Base-by-base conservation (phyloP, 192 early-diverging fungal genomes). In the Coemansia sp. region DNA sequence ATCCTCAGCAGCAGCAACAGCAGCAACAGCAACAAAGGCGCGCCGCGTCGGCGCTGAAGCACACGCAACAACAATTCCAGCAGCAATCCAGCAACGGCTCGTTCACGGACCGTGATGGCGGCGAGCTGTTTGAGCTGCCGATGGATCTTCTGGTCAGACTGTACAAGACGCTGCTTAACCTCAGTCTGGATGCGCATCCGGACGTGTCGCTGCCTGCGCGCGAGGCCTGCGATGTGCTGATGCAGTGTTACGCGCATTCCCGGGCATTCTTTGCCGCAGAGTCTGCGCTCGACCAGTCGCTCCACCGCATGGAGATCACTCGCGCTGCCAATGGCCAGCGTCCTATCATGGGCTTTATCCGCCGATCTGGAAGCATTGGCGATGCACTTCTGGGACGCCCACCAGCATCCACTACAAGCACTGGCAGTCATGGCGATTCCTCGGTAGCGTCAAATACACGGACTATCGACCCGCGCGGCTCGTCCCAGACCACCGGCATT, bases 151-250 rank as follows among this genome's bases (percentile, higher is more conserved):
- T 82, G 68, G 73, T 65, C 75, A 87, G 32, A 87, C 85, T 96
- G 16, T 94, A 91, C 90, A 97, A 96, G 83, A 86, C 88, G 8
- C 69, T 97, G 7, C 85, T 97, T 45, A 87, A 82, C 48, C 84
- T 98, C 10, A 91, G 90, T 18, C 86, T 89, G 0, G 97, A 98
- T 66, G 87, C 94, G 37, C 91, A 92, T 65, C 87, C 85, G 0
- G 90, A 91, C 16, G 93, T 97, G 6, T 84, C 93, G 9, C 63
- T 76, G 26, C 67, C 85, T 8, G 95, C 94, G 16, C 70, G 84
- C 15, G 77, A 83, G 10, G 86, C 95, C 0, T 90, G 96, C 46
- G 96, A 98, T 42, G 66, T 71, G 37, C 56, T 83, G 61, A 72
- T 83, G 72, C 81, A 83, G 72, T 71, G 68, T 66, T 83, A 83